Evolutionary conservation across 305 asterid genomes (phyloP).

Genomic region (Lippia alba): DNA sequence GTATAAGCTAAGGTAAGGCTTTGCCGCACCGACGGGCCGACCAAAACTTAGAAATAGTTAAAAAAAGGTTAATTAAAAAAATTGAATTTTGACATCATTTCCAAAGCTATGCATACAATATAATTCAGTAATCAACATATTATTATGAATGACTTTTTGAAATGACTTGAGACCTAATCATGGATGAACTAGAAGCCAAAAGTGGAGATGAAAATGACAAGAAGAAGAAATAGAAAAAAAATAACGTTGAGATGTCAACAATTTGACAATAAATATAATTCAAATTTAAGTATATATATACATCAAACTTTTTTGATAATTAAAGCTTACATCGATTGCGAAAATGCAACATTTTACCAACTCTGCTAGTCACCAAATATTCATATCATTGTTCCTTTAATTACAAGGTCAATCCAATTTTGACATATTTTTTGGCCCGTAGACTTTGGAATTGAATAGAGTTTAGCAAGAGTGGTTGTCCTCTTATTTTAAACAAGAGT

Average conservation of each 20-base stretch:
- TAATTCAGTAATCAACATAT: not conserved
- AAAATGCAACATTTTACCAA: not conserved
- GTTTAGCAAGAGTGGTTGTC: too few species aligned
- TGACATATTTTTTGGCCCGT: too few species aligned
- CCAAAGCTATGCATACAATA: not conserved
- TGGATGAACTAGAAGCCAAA: constrained; percentile 19
- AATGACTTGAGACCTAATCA: constrained; percentile 19
- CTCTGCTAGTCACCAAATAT: not conserved
- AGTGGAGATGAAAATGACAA: not conserved
- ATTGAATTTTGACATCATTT: not conserved
- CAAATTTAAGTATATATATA: not conserved
- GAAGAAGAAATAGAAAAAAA: not conserved
- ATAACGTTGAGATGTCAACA: not conserved
- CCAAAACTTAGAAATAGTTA: not conserved
- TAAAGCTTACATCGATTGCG: not conserved
- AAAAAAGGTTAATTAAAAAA: not conserved
- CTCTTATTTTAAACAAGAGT: too few species aligned
- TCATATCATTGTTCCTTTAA: too few species aligned
- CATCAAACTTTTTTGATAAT: too few species aligned
- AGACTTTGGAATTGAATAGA: too few species aligned
- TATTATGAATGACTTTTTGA: not conserved
- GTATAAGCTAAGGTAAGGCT: not conserved
- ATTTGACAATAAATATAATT: not conserved
- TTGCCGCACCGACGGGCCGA: constrained; percentile 35
- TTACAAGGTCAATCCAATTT: too few species aligned